phyloP scores from a whole-genome alignment of 306 rosid genomes.

The Acacia acuminata region DNA sequence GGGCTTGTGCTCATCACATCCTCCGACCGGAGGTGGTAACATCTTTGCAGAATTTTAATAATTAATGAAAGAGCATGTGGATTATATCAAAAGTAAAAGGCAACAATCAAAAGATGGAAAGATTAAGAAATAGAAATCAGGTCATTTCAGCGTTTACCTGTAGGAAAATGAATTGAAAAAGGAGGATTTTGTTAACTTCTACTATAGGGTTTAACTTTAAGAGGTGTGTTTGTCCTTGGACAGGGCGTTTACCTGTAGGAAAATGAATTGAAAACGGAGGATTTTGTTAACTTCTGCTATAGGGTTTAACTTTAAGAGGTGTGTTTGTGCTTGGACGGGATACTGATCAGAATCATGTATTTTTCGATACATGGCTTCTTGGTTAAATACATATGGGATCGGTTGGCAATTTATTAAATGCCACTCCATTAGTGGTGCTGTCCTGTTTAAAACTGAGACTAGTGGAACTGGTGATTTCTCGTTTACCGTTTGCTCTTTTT shows the following conservation, averaged over 20 bases:
- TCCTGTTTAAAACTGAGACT: not conserved
- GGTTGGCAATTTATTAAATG: slow-evolving; percentile 3
- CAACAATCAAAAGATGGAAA: not conserved
- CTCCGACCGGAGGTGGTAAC: too few species aligned
- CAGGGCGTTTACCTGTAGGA: not conserved
- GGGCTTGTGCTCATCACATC: too few species aligned
- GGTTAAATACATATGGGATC: slow-evolving; percentile 6
- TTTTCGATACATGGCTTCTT: not conserved
- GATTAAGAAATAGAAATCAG: not conserved
- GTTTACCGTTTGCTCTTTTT: not conserved
- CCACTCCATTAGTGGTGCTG: not conserved
- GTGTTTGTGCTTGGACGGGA: slow-evolving; percentile 1
- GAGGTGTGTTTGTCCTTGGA: not conserved
- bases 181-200: not conserved
- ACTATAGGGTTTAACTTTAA: not conserved
- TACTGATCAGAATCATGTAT: not conserved
- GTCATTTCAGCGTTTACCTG: not conserved
- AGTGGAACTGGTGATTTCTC: slow-evolving; percentile 9
- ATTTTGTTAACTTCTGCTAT: not conserved
- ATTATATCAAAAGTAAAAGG: too few species aligned
- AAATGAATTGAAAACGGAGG: slow-evolving; percentile 12
- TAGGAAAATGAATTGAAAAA: slow-evolving; percentile 1
- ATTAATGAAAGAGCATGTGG: too few species aligned
- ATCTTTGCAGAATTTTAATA: not conserved
- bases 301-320: not conserved